These are phyloP conservation scores for Kalaharituber pfeilii DNA, from an alignment of 2,329 filamentous ascomycete genomes.

Conservation along the genomic window DNA sequence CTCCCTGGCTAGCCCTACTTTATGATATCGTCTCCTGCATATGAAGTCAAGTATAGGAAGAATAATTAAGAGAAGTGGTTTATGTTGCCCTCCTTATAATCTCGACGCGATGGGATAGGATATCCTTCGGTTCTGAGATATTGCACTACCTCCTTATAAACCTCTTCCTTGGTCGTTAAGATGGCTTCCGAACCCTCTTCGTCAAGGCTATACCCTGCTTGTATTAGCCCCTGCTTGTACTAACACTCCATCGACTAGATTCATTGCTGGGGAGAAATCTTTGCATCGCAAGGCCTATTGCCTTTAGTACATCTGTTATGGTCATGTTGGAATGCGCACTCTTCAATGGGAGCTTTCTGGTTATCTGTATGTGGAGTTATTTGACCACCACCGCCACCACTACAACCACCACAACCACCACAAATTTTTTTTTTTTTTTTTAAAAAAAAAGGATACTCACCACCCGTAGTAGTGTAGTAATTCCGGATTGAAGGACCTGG, in stretches of 20 bases:
- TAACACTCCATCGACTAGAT: conserved; percentile 1
- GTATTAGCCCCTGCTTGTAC: neutral
- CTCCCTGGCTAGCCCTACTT: neutral
- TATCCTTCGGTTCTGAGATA: conserved; percentile 1
- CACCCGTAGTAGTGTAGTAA: no score
- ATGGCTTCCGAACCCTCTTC: neutral
- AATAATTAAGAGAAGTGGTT: neutral
- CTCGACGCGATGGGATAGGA: neutral
- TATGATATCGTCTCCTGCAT: neutral
- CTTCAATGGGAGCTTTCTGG: neutral
- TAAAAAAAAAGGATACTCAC: no score
- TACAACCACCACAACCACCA: no score
- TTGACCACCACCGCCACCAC: no score
- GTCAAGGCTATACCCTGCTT: conserved; percentile 3
- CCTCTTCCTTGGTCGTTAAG: conserved; percentile 3
- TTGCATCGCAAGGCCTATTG: conserved; percentile 1
- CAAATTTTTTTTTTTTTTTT: no score
- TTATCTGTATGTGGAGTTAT: no score
- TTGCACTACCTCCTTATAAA: conserved; percentile 4
- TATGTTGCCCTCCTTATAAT: neutral
- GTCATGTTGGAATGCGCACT: neutral
- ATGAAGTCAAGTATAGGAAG: neutral
- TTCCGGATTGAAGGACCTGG: no score
- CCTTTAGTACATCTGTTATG: neutral
- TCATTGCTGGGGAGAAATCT: neutral